These are phyloP conservation scores for Coemansia sp. DNA, from an alignment of 192 early-diverging fungal genomes.

Conservation along the genomic window DNA sequence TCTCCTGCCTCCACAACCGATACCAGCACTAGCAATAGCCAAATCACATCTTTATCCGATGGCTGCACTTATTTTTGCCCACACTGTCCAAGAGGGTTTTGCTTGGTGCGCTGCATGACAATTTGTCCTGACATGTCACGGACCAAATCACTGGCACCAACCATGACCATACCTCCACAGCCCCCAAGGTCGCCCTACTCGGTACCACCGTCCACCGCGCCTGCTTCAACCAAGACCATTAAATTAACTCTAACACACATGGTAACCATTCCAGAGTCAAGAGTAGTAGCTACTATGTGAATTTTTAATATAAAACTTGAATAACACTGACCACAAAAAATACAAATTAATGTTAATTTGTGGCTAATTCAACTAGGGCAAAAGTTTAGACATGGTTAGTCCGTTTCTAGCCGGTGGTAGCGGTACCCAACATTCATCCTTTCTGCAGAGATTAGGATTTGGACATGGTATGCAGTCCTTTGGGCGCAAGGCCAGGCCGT, in stretches of 20 bases:
- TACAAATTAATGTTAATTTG: not conserved
- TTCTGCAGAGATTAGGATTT: constrained; percentile 28
- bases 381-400: not conserved
- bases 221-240: not conserved
- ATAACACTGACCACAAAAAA: not conserved
- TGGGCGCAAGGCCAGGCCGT: constrained; percentile 11
- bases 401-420: constrained; percentile 32
- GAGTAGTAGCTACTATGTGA: not conserved
- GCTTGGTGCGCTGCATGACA: constrained; percentile 41
- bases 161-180: not conserved
- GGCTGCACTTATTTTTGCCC: constrained; percentile 46
- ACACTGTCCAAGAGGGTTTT: constrained; percentile 32
- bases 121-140: constrained; percentile 21
- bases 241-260: not conserved
- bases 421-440: constrained; percentile 49
- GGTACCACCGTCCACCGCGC: not conserved
- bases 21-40: not conserved
- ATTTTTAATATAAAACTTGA: not conserved
- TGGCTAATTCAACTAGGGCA: not conserved
- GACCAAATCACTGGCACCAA: not conserved
- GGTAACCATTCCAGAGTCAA: not conserved
- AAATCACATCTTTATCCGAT: not conserved
- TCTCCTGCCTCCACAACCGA: not conserved
- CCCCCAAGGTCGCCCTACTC: not conserved
- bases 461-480: constrained; percentile 44